Evolutionary conservation across 768 basidiomycete species (phyloP).

Genomic region (Neoboletus magnificus): DNA sequence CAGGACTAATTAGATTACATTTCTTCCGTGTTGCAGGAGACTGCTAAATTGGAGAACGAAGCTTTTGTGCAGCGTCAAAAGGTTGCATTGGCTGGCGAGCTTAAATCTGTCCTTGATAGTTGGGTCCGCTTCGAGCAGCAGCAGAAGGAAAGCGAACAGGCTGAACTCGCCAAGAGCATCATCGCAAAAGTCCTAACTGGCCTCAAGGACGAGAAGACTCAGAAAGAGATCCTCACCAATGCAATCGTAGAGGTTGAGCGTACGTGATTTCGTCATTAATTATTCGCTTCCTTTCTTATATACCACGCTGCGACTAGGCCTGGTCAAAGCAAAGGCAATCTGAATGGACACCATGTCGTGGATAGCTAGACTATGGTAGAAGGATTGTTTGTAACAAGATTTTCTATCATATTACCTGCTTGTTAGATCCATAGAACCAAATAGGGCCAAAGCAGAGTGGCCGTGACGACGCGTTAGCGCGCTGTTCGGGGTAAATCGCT

Average conservation of each 20-base stretch:
- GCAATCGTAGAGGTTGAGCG: conserved; percentile 91
- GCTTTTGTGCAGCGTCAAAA: conserved; percentile 91
- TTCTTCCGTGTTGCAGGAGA: conserved; percentile 55
- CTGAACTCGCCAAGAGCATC: conserved; percentile 82
- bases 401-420: conserved; percentile 5
- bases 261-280: conserved; percentile 44
- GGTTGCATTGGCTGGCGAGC: conserved; percentile 78
- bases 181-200: conserved; percentile 83
- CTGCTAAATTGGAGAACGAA: conserved; percentile 84
- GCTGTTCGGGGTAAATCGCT: not conserved
- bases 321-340: conserved; percentile 91
- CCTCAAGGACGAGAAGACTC: conserved; percentile 84
- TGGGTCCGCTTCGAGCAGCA: conserved; percentile 99
- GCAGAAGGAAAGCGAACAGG: conserved; percentile 94
- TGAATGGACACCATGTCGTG: conserved; percentile 37
- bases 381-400: not conserved
- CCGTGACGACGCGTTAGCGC: conserved; percentile 33
- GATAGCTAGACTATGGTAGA: conserved; percentile 31
- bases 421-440: conserved; percentile 9
- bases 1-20: not conserved
- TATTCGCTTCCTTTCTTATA: not conserved
- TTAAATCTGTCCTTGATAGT: conserved; percentile 93
- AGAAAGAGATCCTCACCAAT: conserved; percentile 74
- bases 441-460: conserved; percentile 28
- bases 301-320: conserved; percentile 45